Percentiles rank a stretch among this genome's conserved stretches.
These are phyloP conservation scores for Malbranchea zuffiana DNA, from an alignment of 2,329 filamentous ascomycete species.

Conservation along the genomic window DNA sequence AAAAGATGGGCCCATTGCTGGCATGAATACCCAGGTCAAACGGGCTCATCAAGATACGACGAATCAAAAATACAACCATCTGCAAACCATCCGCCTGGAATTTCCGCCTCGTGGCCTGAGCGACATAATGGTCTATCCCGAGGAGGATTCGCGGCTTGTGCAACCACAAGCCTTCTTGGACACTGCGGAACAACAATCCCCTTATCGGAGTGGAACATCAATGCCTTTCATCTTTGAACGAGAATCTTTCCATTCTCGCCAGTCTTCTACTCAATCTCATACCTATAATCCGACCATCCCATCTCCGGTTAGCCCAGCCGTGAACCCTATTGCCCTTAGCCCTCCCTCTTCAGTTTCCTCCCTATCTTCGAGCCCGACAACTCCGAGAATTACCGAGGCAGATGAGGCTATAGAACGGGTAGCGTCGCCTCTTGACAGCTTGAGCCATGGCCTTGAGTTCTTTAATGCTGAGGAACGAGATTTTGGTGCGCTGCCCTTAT, in stretches of 20 bases:
- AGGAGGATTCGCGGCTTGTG: no score
- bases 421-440: constrained; percentile 57
- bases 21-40: no score
- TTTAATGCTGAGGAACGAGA: constrained; percentile 80
- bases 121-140: no score
- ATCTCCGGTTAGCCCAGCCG: not conserved
- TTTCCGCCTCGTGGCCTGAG: no score
- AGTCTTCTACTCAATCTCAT: not conserved
- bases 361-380: not conserved
- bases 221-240: no score
- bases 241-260: constrained; percentile 1
- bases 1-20: no score
- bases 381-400: no score
- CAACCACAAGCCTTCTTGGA: no score
- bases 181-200: constrained; percentile 19
- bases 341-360: constrained; percentile 6
- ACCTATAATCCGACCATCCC: constrained; percentile 3
- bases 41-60: no score
- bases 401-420: no score
- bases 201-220: not conserved
- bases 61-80: no score
- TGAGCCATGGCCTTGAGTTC: constrained; percentile 72
- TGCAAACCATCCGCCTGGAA: no score
- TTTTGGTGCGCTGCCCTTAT: constrained; percentile 52
- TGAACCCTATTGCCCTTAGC: not conserved